Conservation (phyloP, 768 basidiomycete genomes). For the Pisolithus albus region DNA sequence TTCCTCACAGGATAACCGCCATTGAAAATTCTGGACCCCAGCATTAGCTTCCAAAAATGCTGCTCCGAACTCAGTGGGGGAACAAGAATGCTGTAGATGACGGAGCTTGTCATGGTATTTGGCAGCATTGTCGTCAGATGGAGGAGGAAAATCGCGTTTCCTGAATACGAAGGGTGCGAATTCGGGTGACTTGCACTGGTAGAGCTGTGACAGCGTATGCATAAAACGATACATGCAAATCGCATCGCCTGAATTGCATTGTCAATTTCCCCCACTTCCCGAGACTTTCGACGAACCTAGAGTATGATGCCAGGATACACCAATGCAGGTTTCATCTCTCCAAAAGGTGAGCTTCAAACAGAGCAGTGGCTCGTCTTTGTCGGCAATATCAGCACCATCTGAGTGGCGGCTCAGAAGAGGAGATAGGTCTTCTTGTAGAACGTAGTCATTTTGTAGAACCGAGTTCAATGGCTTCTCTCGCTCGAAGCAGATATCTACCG, state of each 20-base stretch:
- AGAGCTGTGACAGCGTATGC: constrained; percentile 14
- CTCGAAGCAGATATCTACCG: neutral
- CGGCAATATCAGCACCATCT: neutral
- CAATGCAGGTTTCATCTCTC: constrained; percentile 12
- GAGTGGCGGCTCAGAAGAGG: neutral
- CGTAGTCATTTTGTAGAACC: constrained; percentile 4
- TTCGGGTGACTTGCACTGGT: constrained; percentile 7
- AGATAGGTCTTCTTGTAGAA: constrained; percentile 4
- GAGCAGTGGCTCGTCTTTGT: neutral
- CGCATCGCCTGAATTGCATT: constrained; percentile 15
- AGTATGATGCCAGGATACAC: constrained; percentile 23
- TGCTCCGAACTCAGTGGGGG: neutral
- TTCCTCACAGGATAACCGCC: neutral
- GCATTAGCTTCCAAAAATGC: neutral
- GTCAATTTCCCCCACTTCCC: neutral
- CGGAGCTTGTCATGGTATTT: no score
- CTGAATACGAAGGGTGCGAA: constrained; percentile 8
- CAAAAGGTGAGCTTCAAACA: constrained; percentile 15
- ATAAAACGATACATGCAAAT: constrained; percentile 18
- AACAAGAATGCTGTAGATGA: neutral
- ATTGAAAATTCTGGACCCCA: neutral
- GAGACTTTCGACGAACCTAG: constrained; percentile 12
- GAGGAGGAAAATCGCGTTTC: constrained; percentile 3
- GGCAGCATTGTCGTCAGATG: neutral
- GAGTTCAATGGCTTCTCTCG: neutral